Conservation (phyloP, 805 yeast genomes). For the Schwanniomyces vanrijiae region DNA sequence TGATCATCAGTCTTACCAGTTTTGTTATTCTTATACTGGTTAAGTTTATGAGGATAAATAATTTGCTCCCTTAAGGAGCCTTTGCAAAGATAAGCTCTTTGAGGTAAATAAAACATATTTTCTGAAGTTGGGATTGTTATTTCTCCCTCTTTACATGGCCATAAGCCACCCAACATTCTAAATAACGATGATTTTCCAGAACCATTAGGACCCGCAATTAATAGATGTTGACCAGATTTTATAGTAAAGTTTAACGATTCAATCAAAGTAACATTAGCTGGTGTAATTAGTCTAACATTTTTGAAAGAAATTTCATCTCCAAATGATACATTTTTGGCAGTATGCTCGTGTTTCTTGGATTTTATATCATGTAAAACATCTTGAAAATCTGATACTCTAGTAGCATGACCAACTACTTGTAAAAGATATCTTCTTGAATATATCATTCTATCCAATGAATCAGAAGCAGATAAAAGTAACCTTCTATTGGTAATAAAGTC, state of each 20-base stretch:
- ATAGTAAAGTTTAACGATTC: constrained; percentile 67
- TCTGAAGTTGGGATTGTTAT: constrained; percentile 64
- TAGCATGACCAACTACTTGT: constrained; percentile 79
- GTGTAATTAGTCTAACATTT: constrained; percentile 80
- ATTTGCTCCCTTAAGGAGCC: constrained; percentile 85
- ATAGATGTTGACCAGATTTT: constrained; percentile 77
- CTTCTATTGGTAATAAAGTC: constrained; percentile 88
- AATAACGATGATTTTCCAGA: constrained; percentile 93
- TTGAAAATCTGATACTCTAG: constrained; percentile 70
- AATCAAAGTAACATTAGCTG: constrained; percentile 74
- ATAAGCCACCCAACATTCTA: constrained; percentile 86
- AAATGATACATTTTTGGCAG: constrained; percentile 21
- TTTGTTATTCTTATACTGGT: constrained; percentile 45
- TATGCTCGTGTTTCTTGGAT: constrained; percentile 13
- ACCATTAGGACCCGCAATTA: constrained; percentile 95
- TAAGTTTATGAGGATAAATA: constrained; percentile 77
- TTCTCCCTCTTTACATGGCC: constrained; percentile 72
- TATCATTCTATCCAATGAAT: constrained; percentile 83
- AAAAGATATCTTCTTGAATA: constrained; percentile 82
- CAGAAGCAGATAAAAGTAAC: constrained; percentile 77
- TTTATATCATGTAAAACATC: constrained; percentile 55
- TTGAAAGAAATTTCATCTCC: constrained; percentile 67
- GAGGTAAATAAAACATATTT: constrained; percentile 86
- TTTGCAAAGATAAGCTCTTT: constrained; percentile 80
- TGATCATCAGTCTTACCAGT: constrained; percentile 45